Evolutionary conservation across 169 alveolate species (phyloP).

Genomic region (Eimeria tenella): DNA sequence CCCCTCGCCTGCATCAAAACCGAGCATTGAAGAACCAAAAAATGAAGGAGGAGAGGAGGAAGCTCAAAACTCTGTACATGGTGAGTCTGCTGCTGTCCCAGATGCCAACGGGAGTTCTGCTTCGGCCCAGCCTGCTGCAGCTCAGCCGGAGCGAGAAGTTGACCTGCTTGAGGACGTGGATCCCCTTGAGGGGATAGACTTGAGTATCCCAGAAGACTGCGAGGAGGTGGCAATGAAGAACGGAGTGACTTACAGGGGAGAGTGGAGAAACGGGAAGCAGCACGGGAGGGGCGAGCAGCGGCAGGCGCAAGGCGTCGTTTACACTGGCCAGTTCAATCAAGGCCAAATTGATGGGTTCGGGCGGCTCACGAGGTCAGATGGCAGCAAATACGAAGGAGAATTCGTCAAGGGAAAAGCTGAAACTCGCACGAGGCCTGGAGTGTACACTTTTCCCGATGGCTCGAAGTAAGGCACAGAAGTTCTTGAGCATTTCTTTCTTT

Average conservation of each 20-base stretch:
- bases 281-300: constrained; percentile 88
- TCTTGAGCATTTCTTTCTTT: neutral
- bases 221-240: constrained; percentile 87
- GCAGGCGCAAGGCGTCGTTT: constrained; percentile 88
- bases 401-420: constrained; percentile 79
- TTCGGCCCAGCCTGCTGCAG: neutral
- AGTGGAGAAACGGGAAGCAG: constrained; percentile 87
- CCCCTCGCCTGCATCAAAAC: constrained; percentile 4
- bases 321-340: constrained; percentile 88
- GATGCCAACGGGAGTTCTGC: constrained; percentile 42
- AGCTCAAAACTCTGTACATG: constrained; percentile 19
- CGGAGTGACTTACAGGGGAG: constrained; percentile 90
- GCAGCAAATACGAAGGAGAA: constrained; percentile 90
- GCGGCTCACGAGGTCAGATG: constrained; percentile 87
- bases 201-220: constrained; percentile 81
- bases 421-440: constrained; percentile 75
- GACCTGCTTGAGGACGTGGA: constrained; percentile 27
- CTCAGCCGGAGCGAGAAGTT: neutral
- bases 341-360: constrained; percentile 92
- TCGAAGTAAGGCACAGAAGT: constrained; percentile 63
- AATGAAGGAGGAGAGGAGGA: constrained; percentile 12
- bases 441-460: constrained; percentile 78
- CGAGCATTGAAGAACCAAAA: constrained; percentile 14
- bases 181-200: constrained; percentile 77
- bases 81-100: neutral